Base-by-base conservation (phyloP, 257 asterid species). In the Nicotiana paniculata region DNA sequence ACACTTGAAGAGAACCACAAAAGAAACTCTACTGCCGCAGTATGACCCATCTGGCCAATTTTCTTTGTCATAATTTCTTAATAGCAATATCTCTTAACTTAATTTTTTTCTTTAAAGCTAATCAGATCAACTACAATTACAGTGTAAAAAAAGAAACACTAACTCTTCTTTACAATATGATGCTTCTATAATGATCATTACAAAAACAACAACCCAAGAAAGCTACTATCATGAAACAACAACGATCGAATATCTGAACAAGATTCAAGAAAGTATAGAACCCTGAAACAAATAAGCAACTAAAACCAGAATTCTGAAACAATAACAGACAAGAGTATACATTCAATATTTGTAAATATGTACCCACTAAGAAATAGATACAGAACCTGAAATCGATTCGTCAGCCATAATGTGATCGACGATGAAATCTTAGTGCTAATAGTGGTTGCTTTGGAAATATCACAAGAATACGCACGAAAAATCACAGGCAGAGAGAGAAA, bases 331-430 rank as follows among this genome's bases (percentile, higher is more conserved):
- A 82, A 21, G 85, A 77, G 66, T 75, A 83, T 43, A 67, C 28
- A 58, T 63, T 67, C 66, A 78, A 64, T 37, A 33, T 28, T n/a
- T 66, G 58, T 81, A 30, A 64, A 79, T 37, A 18, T 12, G 57
- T 70, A 39, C 46, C 46, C 6, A 24, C 17, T 24, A 24, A 39
- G 6, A 43, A 58, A 70, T 21, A 46, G 77, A 39, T 39, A 32
- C 33, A 39, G 32, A 39, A 93, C 97, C 97, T 88, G 95, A 90
- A 84, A 90, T 83, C 85, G 89, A 84, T 59, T 85, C 85, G 8
- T 85, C 84, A 35, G 93, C 90, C 97, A 93, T 91, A 85, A 53
- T 75, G 28, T 77, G 83, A 82, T 63, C 77, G 37, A 51, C 3
- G 32, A 43, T 35, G 61, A 18, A 43, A 62, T 75, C 33, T 8